Conservation (phyloP, 352 stramenopile genomes). For the Globisporangium yorkense region DNA sequence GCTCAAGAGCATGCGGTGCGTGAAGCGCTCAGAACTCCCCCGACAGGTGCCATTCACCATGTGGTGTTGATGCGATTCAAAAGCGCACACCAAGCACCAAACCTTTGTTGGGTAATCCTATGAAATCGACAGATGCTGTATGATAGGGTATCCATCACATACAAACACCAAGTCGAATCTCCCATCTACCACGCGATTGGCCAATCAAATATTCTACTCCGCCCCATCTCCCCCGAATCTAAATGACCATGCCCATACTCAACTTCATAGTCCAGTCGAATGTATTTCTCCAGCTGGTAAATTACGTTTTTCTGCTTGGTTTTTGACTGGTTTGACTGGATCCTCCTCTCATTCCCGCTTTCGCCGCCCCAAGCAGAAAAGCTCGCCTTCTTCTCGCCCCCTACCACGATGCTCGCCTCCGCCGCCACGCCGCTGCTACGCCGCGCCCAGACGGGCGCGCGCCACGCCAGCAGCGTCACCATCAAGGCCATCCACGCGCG, state of each 20-base stretch:
- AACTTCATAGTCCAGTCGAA: not conserved
- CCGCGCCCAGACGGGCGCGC: constrained; percentile 11
- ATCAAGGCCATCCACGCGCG: constrained; percentile 84
- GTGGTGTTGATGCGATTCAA: no score
- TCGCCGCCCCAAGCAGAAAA: constrained; percentile 4
- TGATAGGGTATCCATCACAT: not conserved
- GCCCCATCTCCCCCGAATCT: not conserved
- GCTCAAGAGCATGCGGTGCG: no score
- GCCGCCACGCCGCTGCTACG: constrained; percentile 2
- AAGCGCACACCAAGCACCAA: no score
- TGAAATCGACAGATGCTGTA: not conserved
- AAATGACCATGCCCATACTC: not conserved
- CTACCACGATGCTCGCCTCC: constrained; percentile 5
- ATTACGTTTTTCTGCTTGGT: not conserved
- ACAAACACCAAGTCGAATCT: not conserved
- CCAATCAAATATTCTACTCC: not conserved
- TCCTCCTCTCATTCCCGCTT: not conserved
- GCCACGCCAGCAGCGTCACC: constrained; percentile 43
- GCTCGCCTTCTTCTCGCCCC: not conserved
- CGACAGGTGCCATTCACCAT: no score
- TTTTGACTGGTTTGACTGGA: no score
- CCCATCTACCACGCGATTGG: not conserved
- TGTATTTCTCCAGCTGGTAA: not conserved
- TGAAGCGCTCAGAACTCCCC: no score
- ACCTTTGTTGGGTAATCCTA: not conserved